Base-by-base conservation (phyloP, 1,284 basidiomycete species). In the Pseudozyma sp. region DNA sequence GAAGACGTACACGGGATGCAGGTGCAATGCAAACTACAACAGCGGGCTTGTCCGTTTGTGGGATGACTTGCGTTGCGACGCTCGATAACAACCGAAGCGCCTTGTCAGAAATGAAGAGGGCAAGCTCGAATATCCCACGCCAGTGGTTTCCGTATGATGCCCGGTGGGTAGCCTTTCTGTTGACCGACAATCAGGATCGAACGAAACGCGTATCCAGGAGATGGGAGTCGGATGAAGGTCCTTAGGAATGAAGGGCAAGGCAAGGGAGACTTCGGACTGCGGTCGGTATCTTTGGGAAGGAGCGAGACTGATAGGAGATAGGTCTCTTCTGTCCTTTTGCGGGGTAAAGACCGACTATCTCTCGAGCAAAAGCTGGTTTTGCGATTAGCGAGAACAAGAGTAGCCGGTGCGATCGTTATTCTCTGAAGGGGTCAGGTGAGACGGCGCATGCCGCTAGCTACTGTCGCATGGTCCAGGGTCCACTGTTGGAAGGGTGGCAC, bases 291-390 rank as follows among this genome's bases (percentile, higher is more conserved):
- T 60, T 34, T 17, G 17, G 1, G 24, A 24, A 24, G 24, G 24
- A 24, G 24, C 24, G 24, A 24, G 40, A 35, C 37, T 60, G 65
- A 68, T 68, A 68, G 65, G 59, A 68, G 59, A 68, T 68, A 68
- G 59, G 54, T 29, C 54, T n/a, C 40, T 14, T 24, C 17, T 44
- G 6, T n/a, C 31, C 31, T 39, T 35, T 54, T 54, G 52, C 42
- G 52, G 52, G 52, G 52, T 44, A 54, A 19, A 34, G 29, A 39
- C 35, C 24, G 24, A 44, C 43, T 44, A 24, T 44, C 19, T 8
- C 43, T 19, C 11, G 40, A 14, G 16, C 10, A 37, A 10, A 37
- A 5, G 10, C 35, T 24, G 2, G 24, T 9, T 37, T 14, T 37
- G 35, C 14, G 35, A 37, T 37, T 37, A 37, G 35, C 35, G 35